Conservation (phyloP, 306 rosid species). For the Vigna angularis region DNA sequence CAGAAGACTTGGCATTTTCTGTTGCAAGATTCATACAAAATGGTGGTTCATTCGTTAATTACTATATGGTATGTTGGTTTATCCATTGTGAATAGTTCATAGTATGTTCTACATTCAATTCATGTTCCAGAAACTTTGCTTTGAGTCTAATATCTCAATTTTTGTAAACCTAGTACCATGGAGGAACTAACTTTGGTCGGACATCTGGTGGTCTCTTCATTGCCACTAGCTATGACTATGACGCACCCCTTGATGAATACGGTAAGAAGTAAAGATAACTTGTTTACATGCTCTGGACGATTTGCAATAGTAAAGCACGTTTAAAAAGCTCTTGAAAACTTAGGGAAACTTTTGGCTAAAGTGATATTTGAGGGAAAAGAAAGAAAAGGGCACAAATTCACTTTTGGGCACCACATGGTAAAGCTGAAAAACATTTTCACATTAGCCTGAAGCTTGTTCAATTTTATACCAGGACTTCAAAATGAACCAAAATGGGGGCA, state of each 20-base stretch:
- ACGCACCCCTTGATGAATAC: constrained; percentile 92
- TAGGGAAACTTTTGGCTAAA: constrained; percentile 18
- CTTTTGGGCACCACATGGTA: constrained; percentile 21
- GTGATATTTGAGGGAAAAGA: neutral
- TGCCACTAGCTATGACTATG: constrained; percentile 95
- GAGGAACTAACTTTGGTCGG: constrained; percentile 97
- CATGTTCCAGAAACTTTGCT: constrained; percentile 11
- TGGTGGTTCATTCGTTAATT: constrained; percentile 86
- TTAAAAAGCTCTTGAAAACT: neutral
- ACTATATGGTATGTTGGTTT: constrained; percentile 75
- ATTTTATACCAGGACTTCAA: constrained; percentile 46
- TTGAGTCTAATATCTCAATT: constrained; percentile 19
- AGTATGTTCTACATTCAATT: neutral
- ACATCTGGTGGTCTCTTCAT: constrained; percentile 90
- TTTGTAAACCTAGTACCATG: constrained; percentile 72
- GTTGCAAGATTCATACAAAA: constrained; percentile 91
- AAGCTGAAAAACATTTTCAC: constrained; percentile 19
- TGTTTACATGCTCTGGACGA: constrained; percentile 21
- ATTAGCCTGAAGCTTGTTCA: constrained; percentile 43
- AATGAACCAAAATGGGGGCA: constrained; percentile 83
- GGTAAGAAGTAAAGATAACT: constrained; percentile 55
- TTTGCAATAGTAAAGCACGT: neutral
- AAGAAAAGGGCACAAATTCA: constrained; percentile 20
- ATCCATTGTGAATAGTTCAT: constrained; percentile 10
- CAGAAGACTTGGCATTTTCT: constrained; percentile 86